Evolutionary conservation across 2,329 filamentous ascomycete species (phyloP).

Genomic region (Ophidiomyces ophidiicola): DNA sequence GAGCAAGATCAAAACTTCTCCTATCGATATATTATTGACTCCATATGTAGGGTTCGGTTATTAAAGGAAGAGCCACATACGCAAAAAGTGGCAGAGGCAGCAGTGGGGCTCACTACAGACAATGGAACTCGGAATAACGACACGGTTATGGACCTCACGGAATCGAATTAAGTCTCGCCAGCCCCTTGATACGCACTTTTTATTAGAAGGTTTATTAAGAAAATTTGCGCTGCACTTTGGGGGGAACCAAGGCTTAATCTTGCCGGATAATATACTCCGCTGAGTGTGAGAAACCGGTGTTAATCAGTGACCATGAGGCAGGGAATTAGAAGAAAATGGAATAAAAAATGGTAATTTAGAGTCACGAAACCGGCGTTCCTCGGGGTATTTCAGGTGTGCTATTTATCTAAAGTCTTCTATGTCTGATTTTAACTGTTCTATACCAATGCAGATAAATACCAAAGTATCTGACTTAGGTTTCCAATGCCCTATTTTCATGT

Average conservation of each 20-base stretch:
- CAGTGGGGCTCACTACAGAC: conserved; percentile 57
- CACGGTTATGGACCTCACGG: conserved; percentile 28
- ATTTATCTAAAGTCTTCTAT: neutral
- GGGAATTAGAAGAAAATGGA: no score
- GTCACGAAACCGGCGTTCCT: no score
- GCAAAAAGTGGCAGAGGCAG: conserved; percentile 75
- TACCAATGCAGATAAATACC: conserved; percentile 1
- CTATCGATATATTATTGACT: neutral
- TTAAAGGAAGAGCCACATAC: conserved; percentile 75
- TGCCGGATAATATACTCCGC: no score
- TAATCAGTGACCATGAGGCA: no score
- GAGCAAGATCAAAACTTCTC: no score
- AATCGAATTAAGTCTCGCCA: conserved; percentile 10
- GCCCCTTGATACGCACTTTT: no score
- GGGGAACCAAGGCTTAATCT: no score
- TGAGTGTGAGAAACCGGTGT: no score
- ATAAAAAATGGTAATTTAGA: no score
- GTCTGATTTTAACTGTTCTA: neutral
- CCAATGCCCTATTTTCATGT: neutral
- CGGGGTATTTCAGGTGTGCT: no score
- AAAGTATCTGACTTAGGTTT: neutral
- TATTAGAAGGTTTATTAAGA: no score
- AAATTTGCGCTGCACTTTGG: no score
- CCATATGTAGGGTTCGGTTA: conserved; percentile 54
- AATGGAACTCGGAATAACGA: conserved; percentile 43